Base-by-base conservation (phyloP, 1,139 yeast genomes). In the Pichia sp. region DNA sequence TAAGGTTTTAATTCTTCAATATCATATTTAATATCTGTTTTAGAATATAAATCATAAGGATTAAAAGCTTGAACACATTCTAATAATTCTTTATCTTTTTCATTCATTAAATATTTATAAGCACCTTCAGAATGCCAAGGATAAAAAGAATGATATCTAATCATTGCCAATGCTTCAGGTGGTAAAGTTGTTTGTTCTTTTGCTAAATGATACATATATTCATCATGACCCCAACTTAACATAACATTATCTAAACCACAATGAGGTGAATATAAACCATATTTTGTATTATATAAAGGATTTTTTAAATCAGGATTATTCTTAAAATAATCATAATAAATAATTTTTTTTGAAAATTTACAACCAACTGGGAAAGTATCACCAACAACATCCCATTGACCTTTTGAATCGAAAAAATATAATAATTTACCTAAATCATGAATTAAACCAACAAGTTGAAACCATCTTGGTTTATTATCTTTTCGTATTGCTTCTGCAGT, bases 331-430 rank as follows among this genome's bases (percentile, higher is more conserved):
- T 80, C 83, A 39, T 82, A 74, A 53, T 76, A 81, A 29, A 83
- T 82, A 46, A 79, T 81, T 54, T 76, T 72, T 50, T 74, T 75
- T 61, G 79, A 81, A 57, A 75, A 82, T 53, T 74, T 74, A 63
- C 88, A 83, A 2, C 89, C 89, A 32, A 83, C 86, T 0, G 88
- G 86, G 59, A 83, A 83, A 0, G 89, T 83, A 59, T 83, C 89
- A 5, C 89, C 89, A 27, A 83, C 89, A n/a, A 83, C 89, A 58
- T 82, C 88, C 89, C 89, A 83, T 61, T 83, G 88, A 7, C 88
- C 88, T 57, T 76, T 72, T 30, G 87, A 81, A 58, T 81, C 88
- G 58, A 76, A 83, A 56, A 83, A 83, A 60, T 83, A 83, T 30
- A 83, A 68, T 27, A 83, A 69, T 59, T 83, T 83, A 1, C 89